These are phyloP conservation scores for Toxicodendron radicans DNA, from an alignment of 345 rosid species.

Conservation along the genomic window DNA sequence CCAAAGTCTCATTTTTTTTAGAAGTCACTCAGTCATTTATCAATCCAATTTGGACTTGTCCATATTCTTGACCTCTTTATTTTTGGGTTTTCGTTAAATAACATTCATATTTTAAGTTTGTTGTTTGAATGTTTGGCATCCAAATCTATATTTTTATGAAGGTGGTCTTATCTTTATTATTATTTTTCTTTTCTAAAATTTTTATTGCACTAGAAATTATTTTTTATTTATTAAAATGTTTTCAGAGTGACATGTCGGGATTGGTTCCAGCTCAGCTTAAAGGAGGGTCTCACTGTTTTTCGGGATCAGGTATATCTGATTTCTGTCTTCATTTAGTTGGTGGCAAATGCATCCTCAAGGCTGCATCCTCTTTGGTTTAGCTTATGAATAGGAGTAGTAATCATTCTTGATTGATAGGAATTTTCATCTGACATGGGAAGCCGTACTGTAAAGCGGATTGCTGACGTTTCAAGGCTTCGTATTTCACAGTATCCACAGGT, in stretches of 20 bases:
- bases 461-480: constrained; percentile 91
- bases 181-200: background rate
- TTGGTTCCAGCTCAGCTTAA: constrained; percentile 99
- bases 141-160: background rate
- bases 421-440: constrained; percentile 99
- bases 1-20: constrained; percentile 3
- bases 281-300: constrained; percentile 99
- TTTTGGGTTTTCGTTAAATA: background rate
- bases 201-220: background rate
- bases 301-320: constrained; percentile 72
- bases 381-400: constrained; percentile 4
- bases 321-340: constrained; percentile 12
- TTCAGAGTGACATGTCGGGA: constrained; percentile 98
- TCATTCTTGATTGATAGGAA: constrained; percentile 47
- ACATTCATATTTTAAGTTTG: background rate
- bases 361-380: background rate
- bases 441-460: constrained; percentile 92
- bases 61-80: background rate
- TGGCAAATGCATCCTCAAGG: constrained; percentile 3
- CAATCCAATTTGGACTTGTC: background rate
- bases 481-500: constrained; percentile 94
- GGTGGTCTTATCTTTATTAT: background rate
- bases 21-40: background rate
- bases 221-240: constrained; percentile 4
- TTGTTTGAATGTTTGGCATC: background rate